Evolutionary conservation across 306 rosid species (phyloP).

Genomic region (Casuarina glauca): DNA sequence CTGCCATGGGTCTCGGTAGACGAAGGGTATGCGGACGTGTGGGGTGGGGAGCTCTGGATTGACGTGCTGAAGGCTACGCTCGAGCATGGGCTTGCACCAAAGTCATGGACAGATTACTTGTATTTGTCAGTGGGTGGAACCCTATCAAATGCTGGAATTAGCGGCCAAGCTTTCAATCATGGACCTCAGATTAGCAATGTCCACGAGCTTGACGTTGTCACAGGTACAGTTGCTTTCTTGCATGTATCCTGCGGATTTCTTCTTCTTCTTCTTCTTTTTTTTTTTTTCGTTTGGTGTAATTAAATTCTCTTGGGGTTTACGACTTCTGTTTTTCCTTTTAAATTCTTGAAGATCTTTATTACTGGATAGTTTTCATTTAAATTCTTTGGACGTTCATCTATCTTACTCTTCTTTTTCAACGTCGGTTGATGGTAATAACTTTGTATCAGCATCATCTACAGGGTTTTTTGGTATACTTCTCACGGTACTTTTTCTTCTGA

Average conservation of each 20-base stretch:
- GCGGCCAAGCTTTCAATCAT: constrained; percentile 90
- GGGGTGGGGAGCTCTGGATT: constrained; percentile 98
- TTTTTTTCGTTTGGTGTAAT: not conserved
- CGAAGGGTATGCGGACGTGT: constrained; percentile 69
- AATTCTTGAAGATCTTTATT: no score
- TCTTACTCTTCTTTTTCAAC: not conserved
- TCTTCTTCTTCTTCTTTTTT: not conserved
- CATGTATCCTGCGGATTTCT: not conserved
- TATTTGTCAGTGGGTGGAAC: constrained; percentile 93
- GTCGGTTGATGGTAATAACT: not conserved
- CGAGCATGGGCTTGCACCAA: constrained; percentile 72
- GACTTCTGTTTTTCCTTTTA: no score
- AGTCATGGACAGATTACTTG: constrained; percentile 96
- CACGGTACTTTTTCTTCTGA: not conserved
- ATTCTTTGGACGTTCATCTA: not conserved
- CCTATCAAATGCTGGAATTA: constrained; percentile 89
- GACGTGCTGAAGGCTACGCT: constrained; percentile 57
- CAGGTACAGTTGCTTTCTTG: constrained; percentile 48
- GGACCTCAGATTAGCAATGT: constrained; percentile 93
- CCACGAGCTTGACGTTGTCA: constrained; percentile 79
- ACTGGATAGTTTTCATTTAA: no score
- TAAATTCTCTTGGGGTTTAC: no score
- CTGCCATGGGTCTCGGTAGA: constrained; percentile 36
- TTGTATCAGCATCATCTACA: not conserved
- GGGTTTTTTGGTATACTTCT: not conserved